Conservation (phyloP, 2,329 filamentous ascomycete genomes). For the Pseudocercospora macadamiae region DNA sequence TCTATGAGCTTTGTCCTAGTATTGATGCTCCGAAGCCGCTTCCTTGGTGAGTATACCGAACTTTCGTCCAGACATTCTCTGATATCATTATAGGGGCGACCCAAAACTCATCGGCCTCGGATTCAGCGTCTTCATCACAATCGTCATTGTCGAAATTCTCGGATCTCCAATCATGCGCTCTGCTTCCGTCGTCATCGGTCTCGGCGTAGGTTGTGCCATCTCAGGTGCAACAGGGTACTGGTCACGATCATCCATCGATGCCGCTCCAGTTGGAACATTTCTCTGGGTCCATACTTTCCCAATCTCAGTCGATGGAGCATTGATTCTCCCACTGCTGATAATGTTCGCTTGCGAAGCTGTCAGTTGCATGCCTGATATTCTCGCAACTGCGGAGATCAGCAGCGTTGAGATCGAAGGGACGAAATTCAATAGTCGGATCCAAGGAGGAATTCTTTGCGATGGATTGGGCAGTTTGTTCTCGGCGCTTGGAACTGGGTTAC, state of each 20-base stretch:
- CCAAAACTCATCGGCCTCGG: slow-evolving; percentile 18
- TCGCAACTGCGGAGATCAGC: slow-evolving; percentile 17
- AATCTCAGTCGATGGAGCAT: slow-evolving; percentile 13
- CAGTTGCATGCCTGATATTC: slow-evolving; percentile 17
- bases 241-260: slow-evolving; percentile 8
- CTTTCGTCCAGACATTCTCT: neutral
- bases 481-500: slow-evolving; percentile 12
- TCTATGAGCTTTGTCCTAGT: slow-evolving; percentile 15
- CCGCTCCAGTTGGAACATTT: slow-evolving; percentile 13
- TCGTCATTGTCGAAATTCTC: slow-evolving; percentile 12
- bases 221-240: slow-evolving; percentile 17
- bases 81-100: slow-evolving; percentile 5
- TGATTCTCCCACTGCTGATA: slow-evolving; percentile 14
- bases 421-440: slow-evolving; percentile 14
- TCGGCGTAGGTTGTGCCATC: slow-evolving; percentile 12
- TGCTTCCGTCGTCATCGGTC: slow-evolving; percentile 13
- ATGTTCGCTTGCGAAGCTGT: slow-evolving; percentile 17
- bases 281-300: slow-evolving; percentile 15
- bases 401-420: slow-evolving; percentile 16
- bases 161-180: slow-evolving; percentile 13
- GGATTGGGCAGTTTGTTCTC: slow-evolving; percentile 14
- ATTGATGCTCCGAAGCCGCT: slow-evolving; percentile 15
- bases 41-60: slow-evolving; percentile 4
- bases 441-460: slow-evolving; percentile 18
- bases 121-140: slow-evolving; percentile 15